A percentile compares a stretch with the other conserved stretches of the same genome.
These are phyloP conservation scores for Udeniomyces megalosporus DNA, from an alignment of 768 basidiomycete species.

Conservation along the genomic window DNA sequence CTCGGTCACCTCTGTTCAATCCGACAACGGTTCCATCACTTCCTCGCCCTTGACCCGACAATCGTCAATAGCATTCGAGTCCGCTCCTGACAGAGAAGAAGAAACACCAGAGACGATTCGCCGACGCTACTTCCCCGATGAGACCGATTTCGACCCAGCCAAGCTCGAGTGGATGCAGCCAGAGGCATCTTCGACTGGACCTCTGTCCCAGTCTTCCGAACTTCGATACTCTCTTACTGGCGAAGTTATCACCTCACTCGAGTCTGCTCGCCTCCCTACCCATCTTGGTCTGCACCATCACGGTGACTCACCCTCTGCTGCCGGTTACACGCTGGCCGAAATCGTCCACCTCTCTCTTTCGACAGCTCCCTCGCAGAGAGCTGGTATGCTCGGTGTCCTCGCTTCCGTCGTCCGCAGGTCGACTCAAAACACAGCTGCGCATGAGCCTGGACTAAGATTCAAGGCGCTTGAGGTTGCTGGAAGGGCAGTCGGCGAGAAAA, in stretches of 20 bases:
- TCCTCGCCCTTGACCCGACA: background rate
- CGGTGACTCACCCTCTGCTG: conserved; percentile 51
- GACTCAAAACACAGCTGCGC: background rate
- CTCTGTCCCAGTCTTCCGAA: conserved; percentile 22
- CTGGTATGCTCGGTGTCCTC: conserved; percentile 61
- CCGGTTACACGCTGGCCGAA: conserved; percentile 80
- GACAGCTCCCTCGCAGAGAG: conserved; percentile 66
- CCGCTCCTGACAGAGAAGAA: conserved; percentile 33
- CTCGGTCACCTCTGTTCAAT: too few relatives aligned
- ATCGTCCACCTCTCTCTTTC: conserved; percentile 63
- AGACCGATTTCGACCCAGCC: conserved; percentile 45
- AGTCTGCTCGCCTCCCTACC: conserved; percentile 50
- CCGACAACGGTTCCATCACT: background rate
- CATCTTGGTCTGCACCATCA: conserved; percentile 86
- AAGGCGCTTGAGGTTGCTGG: conserved; percentile 11
- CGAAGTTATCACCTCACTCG: conserved; percentile 41
- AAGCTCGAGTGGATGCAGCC: conserved; percentile 65
- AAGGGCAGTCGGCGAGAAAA: background rate
- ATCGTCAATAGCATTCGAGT: background rate
- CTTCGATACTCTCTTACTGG: conserved; percentile 56
- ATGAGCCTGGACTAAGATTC: background rate
- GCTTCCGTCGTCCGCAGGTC: conserved; percentile 37
- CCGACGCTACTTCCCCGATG: conserved; percentile 60
- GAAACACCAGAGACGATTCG: conserved; percentile 72
- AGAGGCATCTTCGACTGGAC: conserved; percentile 3